phyloP scores from a whole-genome alignment of 352 stramenopile species.

The Halophytophthora batemanensis region DNA sequence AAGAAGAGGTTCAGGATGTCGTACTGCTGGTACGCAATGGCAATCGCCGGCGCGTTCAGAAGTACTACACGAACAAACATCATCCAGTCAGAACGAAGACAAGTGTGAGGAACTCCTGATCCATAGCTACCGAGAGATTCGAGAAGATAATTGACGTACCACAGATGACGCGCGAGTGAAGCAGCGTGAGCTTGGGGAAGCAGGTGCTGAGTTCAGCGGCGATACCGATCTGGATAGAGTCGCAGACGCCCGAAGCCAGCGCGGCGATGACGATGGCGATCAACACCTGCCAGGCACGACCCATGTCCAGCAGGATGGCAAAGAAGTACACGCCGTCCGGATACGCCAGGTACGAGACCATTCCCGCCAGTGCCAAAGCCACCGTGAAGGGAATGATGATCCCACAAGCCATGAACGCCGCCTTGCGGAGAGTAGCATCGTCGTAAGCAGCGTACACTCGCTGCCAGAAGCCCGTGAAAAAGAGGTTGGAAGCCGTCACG shows the following conservation, averaged over 20 bases:
- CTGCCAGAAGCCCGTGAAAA: constrained; percentile 83
- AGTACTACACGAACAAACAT: constrained; percentile 31
- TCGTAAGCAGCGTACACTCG: constrained; percentile 63
- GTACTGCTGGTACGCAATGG: constrained; percentile 64
- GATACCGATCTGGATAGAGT: constrained; percentile 78
- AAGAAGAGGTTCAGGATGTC: constrained; percentile 73
- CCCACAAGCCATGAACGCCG: constrained; percentile 33
- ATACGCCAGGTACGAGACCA: constrained; percentile 67
- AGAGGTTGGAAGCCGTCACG: constrained; percentile 59
- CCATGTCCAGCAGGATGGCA: constrained; percentile 71
- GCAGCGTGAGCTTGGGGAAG: constrained; percentile 57
- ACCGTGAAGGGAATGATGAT: constrained; percentile 75
- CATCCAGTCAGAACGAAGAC: neutral
- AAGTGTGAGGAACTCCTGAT: neutral
- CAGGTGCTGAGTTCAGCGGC: constrained; percentile 67
- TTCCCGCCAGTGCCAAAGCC: constrained; percentile 57
- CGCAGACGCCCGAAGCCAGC: constrained; percentile 54
- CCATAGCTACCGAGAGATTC: neutral
- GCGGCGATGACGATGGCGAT: constrained; percentile 68
- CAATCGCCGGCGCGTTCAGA: constrained; percentile 67
- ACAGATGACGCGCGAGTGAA: constrained; percentile 53
- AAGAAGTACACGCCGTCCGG: constrained; percentile 65
- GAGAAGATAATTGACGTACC: constrained; percentile 17
- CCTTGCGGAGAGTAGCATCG: constrained; percentile 48
- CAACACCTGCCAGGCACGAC: constrained; percentile 59